A percentile compares a stretch with the other conserved stretches of the same genome.
These are phyloP conservation scores for Dipteronia dyeriana DNA, from an alignment of 345 rosid species.

Conservation along the genomic window DNA sequence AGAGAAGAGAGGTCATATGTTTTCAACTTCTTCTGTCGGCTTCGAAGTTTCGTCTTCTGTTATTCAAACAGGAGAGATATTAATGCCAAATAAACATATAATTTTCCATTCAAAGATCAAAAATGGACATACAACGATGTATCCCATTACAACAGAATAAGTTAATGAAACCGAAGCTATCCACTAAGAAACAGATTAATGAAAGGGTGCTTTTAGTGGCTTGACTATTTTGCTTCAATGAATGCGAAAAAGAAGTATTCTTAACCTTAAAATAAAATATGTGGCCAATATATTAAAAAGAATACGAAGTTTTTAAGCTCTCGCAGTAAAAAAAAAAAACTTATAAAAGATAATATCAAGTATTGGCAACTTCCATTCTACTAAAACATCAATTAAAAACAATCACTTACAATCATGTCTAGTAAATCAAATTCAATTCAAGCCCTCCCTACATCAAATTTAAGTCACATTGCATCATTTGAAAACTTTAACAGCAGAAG, in stretches of 20 bases:
- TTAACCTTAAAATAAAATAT: neutral
- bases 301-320: too few relatives aligned
- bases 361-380: neutral
- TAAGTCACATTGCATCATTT: neutral
- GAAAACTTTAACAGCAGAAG: neutral
- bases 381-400: too few relatives aligned
- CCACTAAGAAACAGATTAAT: neutral
- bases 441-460: neutral
- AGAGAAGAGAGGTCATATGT: slow-evolving; percentile 70
- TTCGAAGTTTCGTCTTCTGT: slow-evolving; percentile 56
- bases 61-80: slow-evolving; percentile 9
- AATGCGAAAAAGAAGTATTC: neutral
- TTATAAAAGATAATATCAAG: neutral
- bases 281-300: neutral
- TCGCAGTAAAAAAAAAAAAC: too few relatives aligned
- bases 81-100: neutral
- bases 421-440: neutral
- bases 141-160: neutral
- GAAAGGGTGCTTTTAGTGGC: neutral
- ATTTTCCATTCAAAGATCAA: neutral
- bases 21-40: slow-evolving; percentile 72
- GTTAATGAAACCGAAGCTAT: neutral
- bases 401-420: neutral
- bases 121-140: neutral
- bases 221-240: neutral